phyloP scores from a whole-genome alignment of 2,329 filamentous ascomycete species.

The Elsinoe batatas region DNA sequence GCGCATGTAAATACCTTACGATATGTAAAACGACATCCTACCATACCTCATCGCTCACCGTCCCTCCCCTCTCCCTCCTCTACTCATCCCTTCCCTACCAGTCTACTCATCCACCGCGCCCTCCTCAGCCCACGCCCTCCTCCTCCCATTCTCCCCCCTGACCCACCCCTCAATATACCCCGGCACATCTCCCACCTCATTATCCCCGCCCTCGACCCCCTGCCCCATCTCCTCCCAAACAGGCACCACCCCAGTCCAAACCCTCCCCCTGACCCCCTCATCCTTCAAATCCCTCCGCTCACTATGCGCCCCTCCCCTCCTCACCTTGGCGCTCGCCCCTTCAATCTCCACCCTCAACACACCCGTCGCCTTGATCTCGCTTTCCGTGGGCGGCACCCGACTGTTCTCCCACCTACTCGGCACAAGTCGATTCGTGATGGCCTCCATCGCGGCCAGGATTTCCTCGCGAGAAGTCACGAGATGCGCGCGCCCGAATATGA shows the following conservation, averaged over 20 bases:
- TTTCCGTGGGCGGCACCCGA: conserved; percentile 58
- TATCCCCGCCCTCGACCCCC: conserved; percentile 51
- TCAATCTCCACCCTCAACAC: conserved; percentile 60
- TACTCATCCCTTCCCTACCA: neutral
- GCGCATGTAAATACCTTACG: too few relatives aligned
- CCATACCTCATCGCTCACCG: too few relatives aligned
- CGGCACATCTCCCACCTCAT: conserved; percentile 50
- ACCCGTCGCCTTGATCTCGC: conserved; percentile 65
- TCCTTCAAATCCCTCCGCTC: conserved; percentile 46
- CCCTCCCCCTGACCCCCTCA: conserved; percentile 38
- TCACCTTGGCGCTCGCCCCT: conserved; percentile 66
- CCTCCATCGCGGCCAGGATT: conserved; percentile 66
- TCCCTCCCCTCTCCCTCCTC: neutral
- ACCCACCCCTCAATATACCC: conserved; percentile 50
- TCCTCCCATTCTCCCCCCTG: conserved; percentile 34
- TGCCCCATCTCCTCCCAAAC: conserved; percentile 54
- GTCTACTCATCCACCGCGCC: conserved; percentile 23
- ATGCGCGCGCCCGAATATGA: conserved; percentile 64
- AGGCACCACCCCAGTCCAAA: conserved; percentile 55
- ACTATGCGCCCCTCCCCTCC: conserved; percentile 55
- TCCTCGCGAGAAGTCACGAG: conserved; percentile 64
- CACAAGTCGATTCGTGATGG: conserved; percentile 67
- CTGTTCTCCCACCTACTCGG: conserved; percentile 58
- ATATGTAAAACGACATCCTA: too few relatives aligned
- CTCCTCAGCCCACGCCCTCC: conserved; percentile 24